Evolutionary conservation across 2,329 filamentous ascomycete species (phyloP).

Genomic region (Beauveria brongniartii): DNA sequence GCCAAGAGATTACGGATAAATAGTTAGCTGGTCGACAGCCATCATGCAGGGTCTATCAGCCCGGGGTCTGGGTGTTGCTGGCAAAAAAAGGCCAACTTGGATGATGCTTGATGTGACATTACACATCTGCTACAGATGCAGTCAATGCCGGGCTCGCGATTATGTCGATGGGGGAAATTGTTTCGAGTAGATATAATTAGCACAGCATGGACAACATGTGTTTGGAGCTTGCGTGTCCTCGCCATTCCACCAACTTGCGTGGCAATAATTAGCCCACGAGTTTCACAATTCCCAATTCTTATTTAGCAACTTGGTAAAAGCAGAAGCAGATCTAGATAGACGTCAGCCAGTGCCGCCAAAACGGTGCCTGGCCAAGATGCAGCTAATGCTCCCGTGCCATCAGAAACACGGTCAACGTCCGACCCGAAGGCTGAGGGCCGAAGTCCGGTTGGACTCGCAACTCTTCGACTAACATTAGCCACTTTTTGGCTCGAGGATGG

Average conservation of each 20-base stretch:
- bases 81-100: not conserved
- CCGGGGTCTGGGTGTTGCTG: not conserved
- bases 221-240: not conserved
- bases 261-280: not conserved
- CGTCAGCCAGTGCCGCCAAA: not conserved
- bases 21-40: not conserved
- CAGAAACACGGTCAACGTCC: conserved; percentile 5
- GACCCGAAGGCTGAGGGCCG: not conserved
- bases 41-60: not conserved
- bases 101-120: not conserved
- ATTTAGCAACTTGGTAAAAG: no score
- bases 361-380: not conserved
- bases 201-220: not conserved
- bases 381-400: not conserved
- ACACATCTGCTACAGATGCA: not conserved
- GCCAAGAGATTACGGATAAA: conserved; percentile 2
- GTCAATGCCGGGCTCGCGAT: not conserved
- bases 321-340: not conserved
- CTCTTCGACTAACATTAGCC: not conserved
- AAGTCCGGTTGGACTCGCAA: not conserved
- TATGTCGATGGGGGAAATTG: not conserved
- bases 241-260: not conserved
- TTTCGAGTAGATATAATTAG: conserved; percentile 6
- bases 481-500: not conserved
- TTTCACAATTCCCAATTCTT: not conserved